Evolutionary conservation across 768 basidiomycete genomes (phyloP), one percentile per base, ranked within the genome.

Genomic region (Psilocybe sp.): DNA sequence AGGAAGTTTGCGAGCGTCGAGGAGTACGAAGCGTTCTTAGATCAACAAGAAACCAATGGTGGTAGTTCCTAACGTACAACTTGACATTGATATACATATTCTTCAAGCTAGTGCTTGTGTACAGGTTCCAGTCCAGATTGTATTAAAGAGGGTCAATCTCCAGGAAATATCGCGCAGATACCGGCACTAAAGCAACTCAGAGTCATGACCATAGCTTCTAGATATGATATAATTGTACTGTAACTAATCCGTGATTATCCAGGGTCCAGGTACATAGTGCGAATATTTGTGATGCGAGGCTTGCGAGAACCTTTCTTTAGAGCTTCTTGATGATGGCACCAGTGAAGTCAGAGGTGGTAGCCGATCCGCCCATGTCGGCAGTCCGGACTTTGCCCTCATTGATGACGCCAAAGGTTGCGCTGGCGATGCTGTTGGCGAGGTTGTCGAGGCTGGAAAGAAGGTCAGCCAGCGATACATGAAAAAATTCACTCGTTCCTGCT

Each of bases 341-440:
- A 35, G 97, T 99, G 74, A 99, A 93, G 62, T 98, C 96, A 23
- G 90, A 92, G 50, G 96, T 99, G 23, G 89, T 90, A 40, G 92
- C 82, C 54, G 87, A 84, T 49, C 94, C 95, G 51, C 89, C 89
- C 88, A 98, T 91, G 62, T 99, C 96, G 51, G 91, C 86, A 31
- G 96, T 99, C 66, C 88, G 81, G 65, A 96, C 82, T 66, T 90
- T 87, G 57, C 87, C 89, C 50, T 81, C 82, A 64, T 89, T 85
- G 62, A 98, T 90, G 57, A 98, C 92, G 58, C 89, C 85, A 70
- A 98, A 96, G 9, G 92, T 93, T 38, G 96, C 89, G 45, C 80
- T 77, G 28, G 97, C 92, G 63, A 99, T 97, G 63, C 73, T 84
- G 76, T 98, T 97, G 41, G 97, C 97, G 60, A 96, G 86, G 55